Base-by-base conservation (phyloP, 108 stramenopile genomes). In the Discostella stelligeroides region DNA sequence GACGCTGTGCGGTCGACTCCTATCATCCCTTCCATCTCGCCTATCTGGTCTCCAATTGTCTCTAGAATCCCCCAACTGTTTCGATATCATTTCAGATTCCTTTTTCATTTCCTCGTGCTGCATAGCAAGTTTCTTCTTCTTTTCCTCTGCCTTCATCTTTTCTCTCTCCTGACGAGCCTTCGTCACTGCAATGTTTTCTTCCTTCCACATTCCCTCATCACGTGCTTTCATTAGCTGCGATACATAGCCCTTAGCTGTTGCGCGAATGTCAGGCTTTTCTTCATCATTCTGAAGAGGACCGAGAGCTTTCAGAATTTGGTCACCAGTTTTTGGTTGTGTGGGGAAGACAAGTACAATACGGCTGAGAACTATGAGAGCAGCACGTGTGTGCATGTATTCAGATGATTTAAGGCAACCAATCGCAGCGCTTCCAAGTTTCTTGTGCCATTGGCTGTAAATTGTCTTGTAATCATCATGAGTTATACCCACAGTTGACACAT, bases 381-480 rank as follows among this genome's bases (percentile, higher is more conserved):
- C 73, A 24, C 95, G 81, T 24, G 73, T 88, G 65, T 93, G 90
- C 72, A 96, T 96, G 70, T 96, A 96, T 60, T 94, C 91, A 0
- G 84, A 54, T 34, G 90, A 91, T 63, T 84, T 47, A 0, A 96
- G 73, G 58, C 90, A 90, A 1, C 90, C 90, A 60, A 91, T 63
- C 37, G 81, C 57, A 11, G 88, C 84, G 30, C 51, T 71, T 8
- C 87, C 91, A 10, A 96, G 79, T 38, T 84, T 74, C 0, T 81
- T 68, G 70, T 94, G 90, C 95, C 92, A 94, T 59, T 79, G 82
- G 55, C 80, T 83, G 81, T 87, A 94, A 2, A 92, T 75, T 10
- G 47, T n/a, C 40, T 73, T 68, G 64, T 82, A 95, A 25, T 86
- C 82, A 34, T 88, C 80, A 70, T 57, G 81, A 34, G 70, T 72